Percentiles rank a stretch among this genome's conserved stretches.
Conservation (phyloP, 2,329 filamentous ascomycete species). For the Colletotrichum tropicicola region DNA sequence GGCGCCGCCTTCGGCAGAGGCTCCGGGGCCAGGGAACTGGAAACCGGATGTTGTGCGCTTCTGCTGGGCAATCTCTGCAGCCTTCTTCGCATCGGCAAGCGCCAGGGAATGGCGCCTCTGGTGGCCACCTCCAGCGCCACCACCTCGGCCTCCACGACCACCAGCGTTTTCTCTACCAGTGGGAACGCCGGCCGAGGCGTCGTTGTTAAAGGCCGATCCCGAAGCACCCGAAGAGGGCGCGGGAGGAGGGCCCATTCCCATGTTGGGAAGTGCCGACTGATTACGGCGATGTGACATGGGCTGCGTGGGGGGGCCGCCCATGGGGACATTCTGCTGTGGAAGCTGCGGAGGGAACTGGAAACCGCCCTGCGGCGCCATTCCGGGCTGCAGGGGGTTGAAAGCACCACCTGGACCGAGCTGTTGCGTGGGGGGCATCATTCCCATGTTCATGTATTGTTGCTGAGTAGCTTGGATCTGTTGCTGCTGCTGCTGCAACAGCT, state of each 20-base stretch:
- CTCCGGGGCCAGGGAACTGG: conserved; percentile 86
- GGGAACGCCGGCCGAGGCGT: conserved; percentile 70
- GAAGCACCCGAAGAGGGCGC: conserved; percentile 93
- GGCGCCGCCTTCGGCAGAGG: conserved; percentile 67
- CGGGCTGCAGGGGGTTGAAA: conserved; percentile 82
- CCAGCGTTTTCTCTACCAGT: conserved; percentile 72
- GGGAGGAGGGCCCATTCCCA: conserved; percentile 87
- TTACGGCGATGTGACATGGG: conserved; percentile 93
- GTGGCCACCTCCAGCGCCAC: conserved; percentile 78
- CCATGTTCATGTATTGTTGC: conserved; percentile 98
- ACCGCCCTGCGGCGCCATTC: conserved; percentile 81
- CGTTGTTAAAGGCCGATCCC: conserved; percentile 81
- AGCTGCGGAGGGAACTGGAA: conserved; percentile 91
- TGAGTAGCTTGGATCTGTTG: conserved; percentile 97
- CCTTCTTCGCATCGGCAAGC: conserved; percentile 95
- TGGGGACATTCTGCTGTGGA: conserved; percentile 75
- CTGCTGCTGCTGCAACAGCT: conserved; percentile 96
- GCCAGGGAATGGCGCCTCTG: conserved; percentile 94
- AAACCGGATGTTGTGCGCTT: conserved; percentile 94
- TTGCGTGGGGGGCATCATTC: conserved; percentile 89
- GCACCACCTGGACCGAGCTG: conserved; percentile 72
- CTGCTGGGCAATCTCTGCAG: conserved; percentile 94
- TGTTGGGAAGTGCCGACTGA: conserved; percentile 93
- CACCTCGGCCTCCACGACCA: conserved; percentile 76
- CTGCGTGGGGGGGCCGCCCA: conserved; percentile 77